Evolutionary conservation across 2,329 filamentous ascomycete species (phyloP).

Genomic region (Neurospora sp.): DNA sequence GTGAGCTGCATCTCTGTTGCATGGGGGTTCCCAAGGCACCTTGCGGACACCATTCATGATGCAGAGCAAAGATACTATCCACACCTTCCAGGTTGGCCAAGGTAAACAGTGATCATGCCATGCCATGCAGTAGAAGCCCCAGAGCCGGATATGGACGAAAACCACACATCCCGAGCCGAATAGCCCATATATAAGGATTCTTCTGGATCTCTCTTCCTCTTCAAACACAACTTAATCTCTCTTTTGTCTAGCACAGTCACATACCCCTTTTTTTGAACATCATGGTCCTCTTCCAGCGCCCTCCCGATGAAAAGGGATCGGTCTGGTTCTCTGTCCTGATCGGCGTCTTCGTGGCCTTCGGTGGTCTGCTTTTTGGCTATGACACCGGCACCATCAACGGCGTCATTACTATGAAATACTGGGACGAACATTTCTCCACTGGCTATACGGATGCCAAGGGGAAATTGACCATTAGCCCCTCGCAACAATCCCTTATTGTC

Average conservation of each 20-base stretch:
- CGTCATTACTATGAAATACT: slow-evolving; percentile 29
- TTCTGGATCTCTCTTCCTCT: not conserved
- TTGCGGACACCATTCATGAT: not conserved
- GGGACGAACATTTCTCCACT: slow-evolving; percentile 41
- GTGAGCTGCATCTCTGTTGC: not conserved
- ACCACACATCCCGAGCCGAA: not conserved
- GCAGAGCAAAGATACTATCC: not conserved
- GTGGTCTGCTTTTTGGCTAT: slow-evolving; percentile 15
- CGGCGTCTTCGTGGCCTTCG: slow-evolving; percentile 15
- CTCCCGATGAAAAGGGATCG: slow-evolving; percentile 7
- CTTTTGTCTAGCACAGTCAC: not conserved
- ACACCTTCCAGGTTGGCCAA: not conserved
- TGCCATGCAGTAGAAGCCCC: not conserved
- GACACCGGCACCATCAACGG: slow-evolving; percentile 18
- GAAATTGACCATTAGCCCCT: slow-evolving; percentile 37
- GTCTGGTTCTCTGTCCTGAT: slow-evolving; percentile 7
- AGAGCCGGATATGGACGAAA: not conserved
- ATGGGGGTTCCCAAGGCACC: not conserved
- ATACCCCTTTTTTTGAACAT: not conserved
- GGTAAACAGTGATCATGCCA: not conserved
- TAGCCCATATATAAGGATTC: not conserved
- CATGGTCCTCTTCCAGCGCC: not conserved
- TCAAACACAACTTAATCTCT: not conserved
- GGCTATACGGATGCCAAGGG: slow-evolving; percentile 35
- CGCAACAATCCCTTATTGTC: slow-evolving; percentile 53